A percentile compares a stretch with the other conserved stretches of the same genome.
phyloP scores from a whole-genome alignment of 2,329 filamentous ascomycete species.

The Aspergillus puulaauensis region DNA sequence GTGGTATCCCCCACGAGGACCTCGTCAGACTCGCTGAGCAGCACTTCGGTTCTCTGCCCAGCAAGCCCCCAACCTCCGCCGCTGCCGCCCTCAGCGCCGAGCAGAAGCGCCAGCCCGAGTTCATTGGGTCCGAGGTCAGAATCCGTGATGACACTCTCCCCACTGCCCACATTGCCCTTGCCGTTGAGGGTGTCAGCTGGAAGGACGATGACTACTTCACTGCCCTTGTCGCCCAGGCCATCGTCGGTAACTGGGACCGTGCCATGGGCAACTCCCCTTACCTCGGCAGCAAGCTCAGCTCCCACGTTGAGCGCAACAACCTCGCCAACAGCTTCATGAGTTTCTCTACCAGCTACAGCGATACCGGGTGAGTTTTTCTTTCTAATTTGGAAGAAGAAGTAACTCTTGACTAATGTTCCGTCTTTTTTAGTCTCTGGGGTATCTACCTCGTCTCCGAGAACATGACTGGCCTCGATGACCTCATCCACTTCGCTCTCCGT shows the following conservation, averaged over 20 bases:
- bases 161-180: slow-evolving; percentile 96
- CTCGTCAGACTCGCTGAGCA: slow-evolving; percentile 95
- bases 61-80: slow-evolving; percentile 70
- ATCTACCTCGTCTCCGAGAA: slow-evolving; percentile 97
- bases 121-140: slow-evolving; percentile 93
- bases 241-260: slow-evolving; percentile 99
- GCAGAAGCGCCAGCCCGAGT: slow-evolving; percentile 85
- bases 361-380: slow-evolving; percentile 74
- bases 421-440: slow-evolving; percentile 79
- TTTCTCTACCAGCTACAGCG: slow-evolving; percentile 99
- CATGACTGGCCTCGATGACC: slow-evolving; percentile 82
- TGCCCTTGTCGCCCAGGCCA: slow-evolving; percentile 93
- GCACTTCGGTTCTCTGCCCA: slow-evolving; percentile 81
- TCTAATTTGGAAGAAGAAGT: slow-evolving; percentile 13
- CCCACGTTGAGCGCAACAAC: slow-evolving; percentile 88
- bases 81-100: slow-evolving; percentile 70
- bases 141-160: slow-evolving; percentile 95
- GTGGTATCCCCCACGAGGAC: slow-evolving; percentile 89
- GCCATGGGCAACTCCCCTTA: slow-evolving; percentile 96
- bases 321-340: slow-evolving; percentile 99
- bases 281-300: slow-evolving; percentile 97
- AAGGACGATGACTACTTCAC: slow-evolving; percentile 99
- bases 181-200: slow-evolving; percentile 99
- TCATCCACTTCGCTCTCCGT: slow-evolving; percentile 96
- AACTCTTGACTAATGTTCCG: not conserved